Percentiles rank a stretch among this genome's conserved stretches.
phyloP scores from a whole-genome alignment of 805 yeast species.

The Lachancea thermotolerans region DNA sequence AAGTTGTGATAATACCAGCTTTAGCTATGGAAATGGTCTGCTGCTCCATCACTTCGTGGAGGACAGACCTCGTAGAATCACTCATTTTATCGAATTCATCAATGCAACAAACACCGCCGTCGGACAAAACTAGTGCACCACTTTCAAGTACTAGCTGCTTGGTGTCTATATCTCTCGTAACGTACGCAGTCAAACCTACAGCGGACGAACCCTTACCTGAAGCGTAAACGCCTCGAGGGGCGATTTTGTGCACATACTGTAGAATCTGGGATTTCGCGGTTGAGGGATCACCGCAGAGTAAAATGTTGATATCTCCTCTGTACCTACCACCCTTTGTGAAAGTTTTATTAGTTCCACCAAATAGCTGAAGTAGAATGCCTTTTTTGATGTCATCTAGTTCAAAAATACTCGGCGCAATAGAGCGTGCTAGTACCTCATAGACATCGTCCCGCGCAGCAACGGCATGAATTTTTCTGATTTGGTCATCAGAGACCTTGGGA shows the following conservation, averaged over 20 bases:
- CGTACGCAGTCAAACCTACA: constrained; percentile 96
- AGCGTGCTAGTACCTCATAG: constrained; percentile 79
- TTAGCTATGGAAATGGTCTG: constrained; percentile 97
- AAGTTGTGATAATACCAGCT: constrained; percentile 95
- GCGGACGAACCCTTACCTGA: constrained; percentile 99
- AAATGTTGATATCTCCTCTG: constrained; percentile 94
- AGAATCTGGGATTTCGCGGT: constrained; percentile 95
- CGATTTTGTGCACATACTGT: constrained; percentile 89
- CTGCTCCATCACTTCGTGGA: constrained; percentile 99
- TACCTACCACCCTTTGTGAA: constrained; percentile 88
- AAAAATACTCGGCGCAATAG: constrained; percentile 93
- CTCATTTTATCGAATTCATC: constrained; percentile 98
- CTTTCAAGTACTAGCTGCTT: constrained; percentile 88
- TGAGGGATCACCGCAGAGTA: constrained; percentile 96
- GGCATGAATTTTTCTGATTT: constrained; percentile 55
- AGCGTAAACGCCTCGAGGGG: constrained; percentile 92
- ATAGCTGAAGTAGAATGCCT: constrained; percentile 85
- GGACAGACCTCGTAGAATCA: constrained; percentile 86
- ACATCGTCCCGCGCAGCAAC: constrained; percentile 66
- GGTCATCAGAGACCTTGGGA: constrained; percentile 61
- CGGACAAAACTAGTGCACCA: constrained; percentile 94
- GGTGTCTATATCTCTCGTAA: constrained; percentile 90
- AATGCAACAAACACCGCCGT: constrained; percentile 97
- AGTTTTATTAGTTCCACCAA: constrained; percentile 91
- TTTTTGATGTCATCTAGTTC: constrained; percentile 96